Evolutionary conservation across 1,284 basidiomycete species (phyloP).

Genomic region (Tilletia walkeri): DNA sequence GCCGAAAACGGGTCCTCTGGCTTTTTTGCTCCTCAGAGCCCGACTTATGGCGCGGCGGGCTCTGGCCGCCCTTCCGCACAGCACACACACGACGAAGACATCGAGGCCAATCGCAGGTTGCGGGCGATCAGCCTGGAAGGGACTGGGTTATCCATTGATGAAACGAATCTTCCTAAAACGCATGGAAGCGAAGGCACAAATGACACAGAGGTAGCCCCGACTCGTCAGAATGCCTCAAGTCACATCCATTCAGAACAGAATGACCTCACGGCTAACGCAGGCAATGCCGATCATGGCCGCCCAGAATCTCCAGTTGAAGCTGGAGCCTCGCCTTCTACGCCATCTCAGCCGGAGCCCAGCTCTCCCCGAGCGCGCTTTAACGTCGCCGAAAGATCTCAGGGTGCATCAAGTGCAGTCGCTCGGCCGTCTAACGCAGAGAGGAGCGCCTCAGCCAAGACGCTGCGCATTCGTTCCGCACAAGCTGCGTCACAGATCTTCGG

Average conservation of each 20-base stretch:
- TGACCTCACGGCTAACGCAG: too few relatives aligned
- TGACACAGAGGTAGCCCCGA: too few relatives aligned
- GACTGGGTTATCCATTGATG: background rate
- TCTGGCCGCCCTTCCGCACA: background rate
- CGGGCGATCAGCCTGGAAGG: conserved; percentile 5
- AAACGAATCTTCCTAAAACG: background rate
- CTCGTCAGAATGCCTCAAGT: too few relatives aligned
- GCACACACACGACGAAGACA: background rate
- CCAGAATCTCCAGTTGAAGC: background rate
- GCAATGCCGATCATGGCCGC: too few relatives aligned
- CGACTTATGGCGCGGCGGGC: background rate
- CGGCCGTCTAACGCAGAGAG: too few relatives aligned
- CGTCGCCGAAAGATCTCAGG: too few relatives aligned
- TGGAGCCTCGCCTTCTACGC: background rate
- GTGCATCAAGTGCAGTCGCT: too few relatives aligned
- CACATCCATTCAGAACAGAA: too few relatives aligned
- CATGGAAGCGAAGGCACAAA: background rate
- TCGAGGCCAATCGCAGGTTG: background rate
- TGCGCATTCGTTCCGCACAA: background rate
- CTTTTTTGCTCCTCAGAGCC: background rate
- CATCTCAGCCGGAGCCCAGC: too few relatives aligned
- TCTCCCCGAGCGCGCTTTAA: too few relatives aligned
- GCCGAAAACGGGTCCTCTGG: background rate
- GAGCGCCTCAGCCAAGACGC: background rate
- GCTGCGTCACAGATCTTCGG: background rate